Percentiles rank a stretch among this genome's conserved stretches.
phyloP scores from a whole-genome alignment of 352 stramenopile genomes.

The Globisporangium recalcitrans region DNA sequence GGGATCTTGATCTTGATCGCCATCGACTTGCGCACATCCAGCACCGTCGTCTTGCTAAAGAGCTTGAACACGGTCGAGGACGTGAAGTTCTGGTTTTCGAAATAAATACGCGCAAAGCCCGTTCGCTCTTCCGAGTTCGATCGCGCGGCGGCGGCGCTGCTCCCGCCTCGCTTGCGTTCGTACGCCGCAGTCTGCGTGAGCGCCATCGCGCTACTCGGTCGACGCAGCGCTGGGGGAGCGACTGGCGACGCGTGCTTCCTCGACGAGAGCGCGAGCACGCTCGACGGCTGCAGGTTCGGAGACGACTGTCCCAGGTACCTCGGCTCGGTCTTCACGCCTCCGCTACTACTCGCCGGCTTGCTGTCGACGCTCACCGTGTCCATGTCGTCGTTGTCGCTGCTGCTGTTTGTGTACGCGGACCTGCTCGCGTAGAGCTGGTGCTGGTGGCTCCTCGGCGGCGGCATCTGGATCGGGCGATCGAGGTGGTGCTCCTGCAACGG shows the following conservation, averaged over 20 bases:
- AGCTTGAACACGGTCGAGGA: slow-evolving; percentile 82
- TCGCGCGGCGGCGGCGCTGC: slow-evolving; percentile 1
- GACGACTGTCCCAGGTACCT: slow-evolving; percentile 4
- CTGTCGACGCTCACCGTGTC: slow-evolving; percentile 13
- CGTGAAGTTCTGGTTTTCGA: slow-evolving; percentile 77
- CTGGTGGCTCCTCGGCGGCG: slow-evolving; percentile 1
- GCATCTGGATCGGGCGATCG: slow-evolving; percentile 10
- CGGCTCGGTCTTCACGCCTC: slow-evolving; percentile 2
- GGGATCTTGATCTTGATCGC: slow-evolving; percentile 80
- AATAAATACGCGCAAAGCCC: slow-evolving; percentile 81
- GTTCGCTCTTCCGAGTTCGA: slow-evolving; percentile 41
- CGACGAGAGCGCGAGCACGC: slow-evolving; percentile 12
- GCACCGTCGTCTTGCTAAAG: slow-evolving; percentile 53
- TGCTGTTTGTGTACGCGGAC: slow-evolving; percentile 13
- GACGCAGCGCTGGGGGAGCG: neutral
- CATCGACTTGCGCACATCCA: slow-evolving; percentile 77
- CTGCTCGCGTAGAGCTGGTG: slow-evolving; percentile 2
- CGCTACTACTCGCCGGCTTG: slow-evolving; percentile 6
- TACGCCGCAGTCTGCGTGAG: slow-evolving; percentile 9
- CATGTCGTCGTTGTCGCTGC: slow-evolving; percentile 15
- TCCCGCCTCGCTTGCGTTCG: slow-evolving; percentile 16
- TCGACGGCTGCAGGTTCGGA: slow-evolving; percentile 17
- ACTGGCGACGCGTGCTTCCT: slow-evolving; percentile 12
- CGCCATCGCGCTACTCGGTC: slow-evolving; percentile 2
- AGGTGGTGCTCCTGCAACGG: slow-evolving; percentile 17